phyloP scores from a whole-genome alignment of 345 rosid genomes.

The Rhizophora apiculata region DNA sequence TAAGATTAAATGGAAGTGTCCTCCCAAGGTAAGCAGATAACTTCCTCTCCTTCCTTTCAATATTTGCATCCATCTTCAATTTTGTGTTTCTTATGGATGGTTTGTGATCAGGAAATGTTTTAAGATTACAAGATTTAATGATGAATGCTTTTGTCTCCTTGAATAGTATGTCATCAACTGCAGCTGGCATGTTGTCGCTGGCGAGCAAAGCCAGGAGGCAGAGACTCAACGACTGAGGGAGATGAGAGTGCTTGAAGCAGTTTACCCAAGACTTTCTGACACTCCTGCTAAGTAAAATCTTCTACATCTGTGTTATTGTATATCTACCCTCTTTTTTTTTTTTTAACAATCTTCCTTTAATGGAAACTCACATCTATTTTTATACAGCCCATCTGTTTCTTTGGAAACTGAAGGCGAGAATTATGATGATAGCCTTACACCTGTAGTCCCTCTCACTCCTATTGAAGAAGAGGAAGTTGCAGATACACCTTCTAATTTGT shows the following conservation, averaged over 20 bases:
- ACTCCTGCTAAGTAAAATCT: slow-evolving; percentile 49
- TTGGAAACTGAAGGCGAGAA: slow-evolving; percentile 26
- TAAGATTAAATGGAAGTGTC: slow-evolving; percentile 42
- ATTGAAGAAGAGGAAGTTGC: slow-evolving; percentile 47
- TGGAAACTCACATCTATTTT: not conserved
- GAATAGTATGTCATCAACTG: slow-evolving; percentile 39
- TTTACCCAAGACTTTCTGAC: slow-evolving; percentile 43
- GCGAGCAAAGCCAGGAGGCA: slow-evolving; percentile 55
- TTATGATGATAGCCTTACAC: slow-evolving; percentile 50
- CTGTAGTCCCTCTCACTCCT: slow-evolving; percentile 49
- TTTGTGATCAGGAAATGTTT: no score
- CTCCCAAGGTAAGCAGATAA: slow-evolving; percentile 41
- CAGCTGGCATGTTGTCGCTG: slow-evolving; percentile 48
- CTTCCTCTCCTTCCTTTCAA: not conserved
- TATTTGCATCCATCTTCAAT: no score
- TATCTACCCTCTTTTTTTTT: no score
- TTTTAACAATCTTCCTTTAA: no score
- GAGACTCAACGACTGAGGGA: slow-evolving; percentile 41
- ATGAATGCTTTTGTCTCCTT: not conserved
- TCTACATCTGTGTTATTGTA: not conserved
- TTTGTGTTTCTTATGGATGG: no score
- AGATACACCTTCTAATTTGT: slow-evolving; percentile 16
- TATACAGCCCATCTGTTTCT: slow-evolving; percentile 50
- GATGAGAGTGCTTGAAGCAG: slow-evolving; percentile 44
- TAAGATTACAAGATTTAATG: no score